Conservation (phyloP, 2,329 filamentous ascomycete genomes). For the Chaetomiaceae sp. region DNA sequence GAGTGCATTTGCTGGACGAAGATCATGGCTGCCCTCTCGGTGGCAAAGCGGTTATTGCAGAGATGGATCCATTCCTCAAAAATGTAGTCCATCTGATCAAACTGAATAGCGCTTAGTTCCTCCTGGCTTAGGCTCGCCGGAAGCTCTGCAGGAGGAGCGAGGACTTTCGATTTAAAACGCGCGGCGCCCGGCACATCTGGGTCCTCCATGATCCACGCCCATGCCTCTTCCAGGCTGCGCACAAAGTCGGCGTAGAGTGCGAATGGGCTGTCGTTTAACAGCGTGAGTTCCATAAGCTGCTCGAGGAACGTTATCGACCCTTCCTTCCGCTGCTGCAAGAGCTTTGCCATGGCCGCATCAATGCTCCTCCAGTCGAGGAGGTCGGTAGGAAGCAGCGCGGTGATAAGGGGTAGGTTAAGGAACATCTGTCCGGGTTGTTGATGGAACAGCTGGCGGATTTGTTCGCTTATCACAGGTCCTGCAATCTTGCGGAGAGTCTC, state of each 20-base stretch:
- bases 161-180: slow-evolving; percentile 63
- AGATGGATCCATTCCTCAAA: slow-evolving; percentile 94
- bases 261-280: slow-evolving; percentile 72
- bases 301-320: slow-evolving; percentile 75
- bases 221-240: slow-evolving; percentile 74
- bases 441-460: slow-evolving; percentile 53
- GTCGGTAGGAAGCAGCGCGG: slow-evolving; percentile 55
- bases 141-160: slow-evolving; percentile 39
- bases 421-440: slow-evolving; percentile 53
- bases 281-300: slow-evolving; percentile 69
- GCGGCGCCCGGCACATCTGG: slow-evolving; percentile 60
- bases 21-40: slow-evolving; percentile 64
- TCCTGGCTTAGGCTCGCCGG: slow-evolving; percentile 46
- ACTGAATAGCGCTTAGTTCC: slow-evolving; percentile 55
- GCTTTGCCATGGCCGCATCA: slow-evolving; percentile 68
- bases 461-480: slow-evolving; percentile 49
- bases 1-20: slow-evolving; percentile 84
- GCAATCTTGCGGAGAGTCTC: slow-evolving; percentile 58
- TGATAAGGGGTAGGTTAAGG: slow-evolving; percentile 54
- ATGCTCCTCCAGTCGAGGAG: slow-evolving; percentile 61
- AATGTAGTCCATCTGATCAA: slow-evolving; percentile 87
- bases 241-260: slow-evolving; percentile 83
- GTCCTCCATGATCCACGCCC: slow-evolving; percentile 74
- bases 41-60: slow-evolving; percentile 69
- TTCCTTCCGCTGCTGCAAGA: slow-evolving; percentile 65